These are phyloP conservation scores for Aureobasidium pullulans DNA, from an alignment of 2,329 filamentous ascomycete genomes.

Conservation along the genomic window DNA sequence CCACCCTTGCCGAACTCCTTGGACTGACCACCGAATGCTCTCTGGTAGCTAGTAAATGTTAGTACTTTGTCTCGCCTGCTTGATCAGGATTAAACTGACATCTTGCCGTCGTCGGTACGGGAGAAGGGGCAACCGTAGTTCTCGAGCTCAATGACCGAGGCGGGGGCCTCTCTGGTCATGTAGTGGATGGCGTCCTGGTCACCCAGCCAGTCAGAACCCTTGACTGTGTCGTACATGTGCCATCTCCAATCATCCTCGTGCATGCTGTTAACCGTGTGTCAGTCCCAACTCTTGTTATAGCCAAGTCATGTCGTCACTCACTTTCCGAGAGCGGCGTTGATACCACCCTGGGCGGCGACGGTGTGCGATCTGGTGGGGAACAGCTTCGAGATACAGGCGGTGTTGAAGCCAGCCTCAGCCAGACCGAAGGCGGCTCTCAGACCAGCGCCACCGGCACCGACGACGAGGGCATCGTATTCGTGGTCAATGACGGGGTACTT, in stretches of 20 bases:
- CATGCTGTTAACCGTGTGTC: conserved; percentile 49
- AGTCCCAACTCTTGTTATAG: conserved; percentile 8
- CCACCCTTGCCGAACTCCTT: conserved; percentile 93
- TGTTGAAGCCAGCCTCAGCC: conserved; percentile 83
- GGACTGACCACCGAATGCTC: conserved; percentile 96
- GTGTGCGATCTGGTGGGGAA: conserved; percentile 83
- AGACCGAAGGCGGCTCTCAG: conserved; percentile 78
- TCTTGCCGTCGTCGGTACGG: conserved; percentile 91
- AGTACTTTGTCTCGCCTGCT: neutral
- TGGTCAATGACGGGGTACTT: conserved; percentile 98
- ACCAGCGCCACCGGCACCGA: conserved; percentile 75
- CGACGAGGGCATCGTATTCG: conserved; percentile 96
- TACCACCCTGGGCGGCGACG: conserved; percentile 68
- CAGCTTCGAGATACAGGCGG: conserved; percentile 77
- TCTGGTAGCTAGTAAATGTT: conserved; percentile 64
- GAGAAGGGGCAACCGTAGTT: conserved; percentile 97
- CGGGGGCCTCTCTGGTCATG: conserved; percentile 92
- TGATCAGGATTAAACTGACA: conserved; percentile 31
- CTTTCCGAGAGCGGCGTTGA: conserved; percentile 83
- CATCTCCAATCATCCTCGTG: conserved; percentile 97
- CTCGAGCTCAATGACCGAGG: conserved; percentile 88
- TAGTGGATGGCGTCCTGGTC: conserved; percentile 98
- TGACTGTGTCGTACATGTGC: conserved; percentile 99
- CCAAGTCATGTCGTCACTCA: conserved; percentile 22
- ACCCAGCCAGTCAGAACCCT: conserved; percentile 94